A percentile compares a stretch with the other conserved stretches of the same genome.
These are phyloP conservation scores for Sclerotiophoma versabilis DNA, from an alignment of 2,329 filamentous ascomycete genomes.

Conservation along the genomic window DNA sequence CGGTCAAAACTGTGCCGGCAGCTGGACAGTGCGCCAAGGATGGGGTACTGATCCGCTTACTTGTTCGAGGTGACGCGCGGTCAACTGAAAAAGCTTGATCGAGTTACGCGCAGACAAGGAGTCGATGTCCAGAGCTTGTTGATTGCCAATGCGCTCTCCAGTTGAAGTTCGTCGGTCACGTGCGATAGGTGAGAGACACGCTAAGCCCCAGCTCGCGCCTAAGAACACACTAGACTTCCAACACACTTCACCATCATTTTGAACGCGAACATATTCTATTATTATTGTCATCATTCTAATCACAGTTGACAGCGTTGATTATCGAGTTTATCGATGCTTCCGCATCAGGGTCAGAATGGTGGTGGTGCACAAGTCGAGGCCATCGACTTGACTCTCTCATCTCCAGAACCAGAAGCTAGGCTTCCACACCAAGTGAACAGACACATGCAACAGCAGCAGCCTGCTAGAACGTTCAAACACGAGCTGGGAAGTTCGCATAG, in stretches of 20 bases:
- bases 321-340: neutral
- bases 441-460: conserved; percentile 18
- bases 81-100: conserved; percentile 1
- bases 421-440: conserved; percentile 4
- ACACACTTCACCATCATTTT: neutral
- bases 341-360: neutral
- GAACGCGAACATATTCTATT: neutral
- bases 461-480: conserved; percentile 12
- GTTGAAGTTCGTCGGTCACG: neutral
- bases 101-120: neutral
- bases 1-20: conserved; percentile 17
- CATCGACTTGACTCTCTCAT: conserved; percentile 37
- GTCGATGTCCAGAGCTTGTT: neutral
- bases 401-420: conserved; percentile 29
- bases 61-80: conserved; percentile 1
- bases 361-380: conserved; percentile 18
- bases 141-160: neutral
- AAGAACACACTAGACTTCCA: neutral
- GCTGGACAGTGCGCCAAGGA: conserved; percentile 1
- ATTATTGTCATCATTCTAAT: neutral
- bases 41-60: conserved; percentile 8
- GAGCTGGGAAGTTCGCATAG: conserved; percentile 7
- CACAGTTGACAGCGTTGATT: neutral
- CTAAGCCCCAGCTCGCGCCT: neutral
- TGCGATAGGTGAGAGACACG: conserved; percentile 6